A percentile compares a stretch with the other conserved stretches of the same genome.
Evolutionary conservation across 1,139 yeast species (phyloP).

Genomic region (Candida neerlandica): DNA sequence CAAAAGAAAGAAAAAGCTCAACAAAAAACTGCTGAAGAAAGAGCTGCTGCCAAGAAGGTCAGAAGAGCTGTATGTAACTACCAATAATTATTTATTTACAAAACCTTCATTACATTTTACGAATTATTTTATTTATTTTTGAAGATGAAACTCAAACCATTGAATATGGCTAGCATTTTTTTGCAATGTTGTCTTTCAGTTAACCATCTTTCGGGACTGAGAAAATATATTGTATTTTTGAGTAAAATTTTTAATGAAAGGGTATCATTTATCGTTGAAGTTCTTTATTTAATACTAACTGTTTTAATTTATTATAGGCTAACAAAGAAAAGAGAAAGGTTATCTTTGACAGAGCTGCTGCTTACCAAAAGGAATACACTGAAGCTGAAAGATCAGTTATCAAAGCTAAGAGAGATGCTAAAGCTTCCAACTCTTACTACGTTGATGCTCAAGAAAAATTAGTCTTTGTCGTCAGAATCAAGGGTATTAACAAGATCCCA

Average conservation of each 20-base stretch:
- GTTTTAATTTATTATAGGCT: constrained; percentile 47
- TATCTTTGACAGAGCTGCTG: constrained; percentile 96
- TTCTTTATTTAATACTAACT: constrained; percentile 38
- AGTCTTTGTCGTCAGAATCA: constrained; percentile 97
- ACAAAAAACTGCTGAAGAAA: constrained; percentile 83
- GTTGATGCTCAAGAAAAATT: constrained; percentile 97
- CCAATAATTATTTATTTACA: not conserved
- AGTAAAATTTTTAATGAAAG: not conserved
- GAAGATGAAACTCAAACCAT: constrained; percentile 65
- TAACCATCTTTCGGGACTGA: constrained; percentile 99
- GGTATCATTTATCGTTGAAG: not conserved
- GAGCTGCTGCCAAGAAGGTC: constrained; percentile 84
- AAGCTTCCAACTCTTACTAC: constrained; percentile 94
- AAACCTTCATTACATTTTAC: constrained; percentile 4
- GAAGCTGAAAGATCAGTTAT: constrained; percentile 93
- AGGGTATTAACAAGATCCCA: constrained; percentile 99
- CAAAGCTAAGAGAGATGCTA: constrained; percentile 94
- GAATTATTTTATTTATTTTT: constrained; percentile 27
- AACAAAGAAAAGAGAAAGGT: constrained; percentile 92
- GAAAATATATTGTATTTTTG: constrained; percentile 21
- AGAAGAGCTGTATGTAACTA: constrained; percentile 85
- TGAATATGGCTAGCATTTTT: constrained; percentile 69
- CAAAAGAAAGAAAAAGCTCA: constrained; percentile 93
- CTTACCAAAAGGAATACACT: constrained; percentile 95
- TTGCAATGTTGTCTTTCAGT: constrained; percentile 90